A percentile compares a stretch with the other conserved stretches of the same genome.
Conservation (phyloP, 2,329 filamentous ascomycete genomes). For the Stachybotrys echinatus region DNA sequence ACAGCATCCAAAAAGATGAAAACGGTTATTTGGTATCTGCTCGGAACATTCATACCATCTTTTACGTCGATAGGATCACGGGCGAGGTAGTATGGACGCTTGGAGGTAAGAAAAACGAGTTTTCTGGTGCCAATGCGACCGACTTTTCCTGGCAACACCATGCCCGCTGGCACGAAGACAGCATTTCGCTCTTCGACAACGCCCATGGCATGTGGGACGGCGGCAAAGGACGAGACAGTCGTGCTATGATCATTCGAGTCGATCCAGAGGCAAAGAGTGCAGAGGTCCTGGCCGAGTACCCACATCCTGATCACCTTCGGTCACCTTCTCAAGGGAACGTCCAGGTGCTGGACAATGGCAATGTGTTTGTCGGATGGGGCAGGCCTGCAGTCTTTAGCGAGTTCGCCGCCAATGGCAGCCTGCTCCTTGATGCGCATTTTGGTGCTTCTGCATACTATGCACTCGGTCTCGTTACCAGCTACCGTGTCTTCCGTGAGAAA, state of each 20-base stretch:
- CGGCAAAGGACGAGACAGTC: constrained; percentile 27
- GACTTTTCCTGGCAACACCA: constrained; percentile 47
- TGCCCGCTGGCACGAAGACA: constrained; percentile 37
- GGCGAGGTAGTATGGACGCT: constrained; percentile 46
- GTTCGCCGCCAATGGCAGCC: constrained; percentile 15
- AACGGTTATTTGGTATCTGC: constrained; percentile 11
- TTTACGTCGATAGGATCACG: constrained; percentile 26
- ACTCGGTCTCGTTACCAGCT: constrained; percentile 14
- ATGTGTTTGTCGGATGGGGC: constrained; percentile 39
- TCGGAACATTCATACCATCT: background rate
- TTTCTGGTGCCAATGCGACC: constrained; percentile 26
- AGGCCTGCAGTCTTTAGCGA: constrained; percentile 18
- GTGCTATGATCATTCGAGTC: constrained; percentile 4
- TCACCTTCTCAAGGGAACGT: constrained; percentile 7
- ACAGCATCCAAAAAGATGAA: constrained; percentile 25
- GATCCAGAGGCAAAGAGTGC: constrained; percentile 5
- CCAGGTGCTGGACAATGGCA: constrained; percentile 28
- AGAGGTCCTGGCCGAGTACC: constrained; percentile 5
- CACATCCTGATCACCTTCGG: constrained; percentile 4
- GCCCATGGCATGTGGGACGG: constrained; percentile 28
- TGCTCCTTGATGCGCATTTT: constrained; percentile 12
- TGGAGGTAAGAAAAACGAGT: constrained; percentile 39
- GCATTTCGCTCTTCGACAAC: constrained; percentile 51
- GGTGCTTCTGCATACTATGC: constrained; percentile 13
- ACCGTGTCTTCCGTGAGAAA: constrained; percentile 20